Base-by-base conservation (phyloP, 257 asterid species). In the Solanum appendiculatum region DNA sequence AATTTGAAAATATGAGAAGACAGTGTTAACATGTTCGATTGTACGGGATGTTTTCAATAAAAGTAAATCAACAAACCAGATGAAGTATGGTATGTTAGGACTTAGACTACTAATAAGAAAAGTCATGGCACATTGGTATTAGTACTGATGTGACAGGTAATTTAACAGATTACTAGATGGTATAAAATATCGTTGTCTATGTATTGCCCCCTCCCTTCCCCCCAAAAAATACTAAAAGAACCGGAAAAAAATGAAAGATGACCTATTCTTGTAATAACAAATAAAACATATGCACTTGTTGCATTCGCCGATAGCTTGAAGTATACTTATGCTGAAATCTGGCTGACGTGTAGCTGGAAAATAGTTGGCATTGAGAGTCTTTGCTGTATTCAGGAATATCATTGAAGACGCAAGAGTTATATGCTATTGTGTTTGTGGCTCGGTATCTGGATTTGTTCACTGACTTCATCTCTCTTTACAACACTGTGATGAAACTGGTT, bases 351-450 rank as follows among this genome's bases (percentile, higher is more conserved):
- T 40, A 75, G 36, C 58, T 75, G 83, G 83, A 75, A 21, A 40
- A 75, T 75, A 29, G 85, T 81, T 81, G 85, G 29, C 48, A 16
- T 58, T 81, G 68, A 81, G 75, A 74, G 9, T 60, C 54, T 86
- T 78, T 63, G 70, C 51, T 86, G 80, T 87, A 74, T 89, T 56
- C 92, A 96, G 99, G 99, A 86, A 92, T 96, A 89, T 95, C 98
- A 27, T 90, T 95, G 89, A 96, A 95, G 98, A 96, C 99, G 39
- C 98, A 96, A 93, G 98, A 95, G 92, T 77, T 96, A 90, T 96
- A 92, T 90, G 95, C 98, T 4, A 60, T 94, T 80, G 98, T 96
- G 89, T 96, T 96, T 89, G 89, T 95, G 92, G 90, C 99, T 88
- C 95, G 99, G 63, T 96, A 95, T 92, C 92, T 96, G 88, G 98